Conservation (phyloP, 306 rosid species). For the Abrus precatorius region DNA sequence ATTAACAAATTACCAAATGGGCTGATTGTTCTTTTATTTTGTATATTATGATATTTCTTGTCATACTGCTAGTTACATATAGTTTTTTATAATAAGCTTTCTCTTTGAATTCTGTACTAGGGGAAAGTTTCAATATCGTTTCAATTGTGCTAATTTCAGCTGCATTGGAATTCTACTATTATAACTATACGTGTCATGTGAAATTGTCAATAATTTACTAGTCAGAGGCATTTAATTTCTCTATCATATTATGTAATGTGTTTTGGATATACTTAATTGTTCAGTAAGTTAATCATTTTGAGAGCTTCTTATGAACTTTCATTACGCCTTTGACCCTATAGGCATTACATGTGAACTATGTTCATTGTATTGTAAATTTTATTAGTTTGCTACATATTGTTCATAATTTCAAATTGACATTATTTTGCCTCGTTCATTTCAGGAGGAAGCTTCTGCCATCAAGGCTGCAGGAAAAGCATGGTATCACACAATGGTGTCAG, state of each 20-base stretch:
- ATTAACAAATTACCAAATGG: not conserved
- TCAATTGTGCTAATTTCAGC: not conserved
- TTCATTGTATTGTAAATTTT: not conserved
- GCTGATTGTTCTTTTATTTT: not conserved
- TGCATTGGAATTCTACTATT: not conserved
- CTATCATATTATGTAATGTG: not conserved
- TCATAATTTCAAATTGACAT: not conserved
- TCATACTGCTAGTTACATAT: not conserved
- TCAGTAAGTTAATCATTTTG: not conserved
- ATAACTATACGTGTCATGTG: no score
- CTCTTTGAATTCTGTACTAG: not conserved
- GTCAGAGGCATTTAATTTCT: not conserved
- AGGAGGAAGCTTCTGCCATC: conserved; percentile 79
- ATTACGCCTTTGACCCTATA: not conserved
- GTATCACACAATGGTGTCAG: conserved; percentile 88
- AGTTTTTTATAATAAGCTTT: not conserved
- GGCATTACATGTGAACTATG: not conserved
- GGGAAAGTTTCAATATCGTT: not conserved
- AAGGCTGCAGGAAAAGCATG: conserved; percentile 89
- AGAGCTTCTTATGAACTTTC: no score
- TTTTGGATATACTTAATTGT: no score
- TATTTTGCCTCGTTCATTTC: conserved; percentile 44
- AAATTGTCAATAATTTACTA: not conserved
- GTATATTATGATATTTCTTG: not conserved
- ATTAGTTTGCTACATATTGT: not conserved